Conservation (phyloP, 345 rosid species). For the Pugionium dolabratum region DNA sequence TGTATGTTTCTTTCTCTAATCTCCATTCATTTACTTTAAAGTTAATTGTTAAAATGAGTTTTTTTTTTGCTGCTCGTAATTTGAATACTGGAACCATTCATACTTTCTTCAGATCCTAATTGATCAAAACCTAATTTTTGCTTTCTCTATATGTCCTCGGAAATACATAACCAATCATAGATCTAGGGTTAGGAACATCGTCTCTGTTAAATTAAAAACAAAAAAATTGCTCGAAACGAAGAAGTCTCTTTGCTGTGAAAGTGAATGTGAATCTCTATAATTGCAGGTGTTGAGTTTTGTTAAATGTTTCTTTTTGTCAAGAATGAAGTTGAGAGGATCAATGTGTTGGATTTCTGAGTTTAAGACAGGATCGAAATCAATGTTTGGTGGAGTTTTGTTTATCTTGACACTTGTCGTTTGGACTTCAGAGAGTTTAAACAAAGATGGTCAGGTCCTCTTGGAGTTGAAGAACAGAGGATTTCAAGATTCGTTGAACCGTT, state of each 20-base stretch:
- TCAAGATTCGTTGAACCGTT: slow-evolving; percentile 49
- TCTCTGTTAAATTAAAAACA: too few relatives aligned
- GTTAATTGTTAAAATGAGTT: neutral
- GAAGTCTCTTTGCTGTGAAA: neutral
- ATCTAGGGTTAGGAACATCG: neutral
- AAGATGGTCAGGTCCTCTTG: slow-evolving; percentile 67
- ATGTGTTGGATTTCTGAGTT: slow-evolving; percentile 39
- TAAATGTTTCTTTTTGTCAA: slow-evolving; percentile 5
- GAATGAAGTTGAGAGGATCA: slow-evolving; percentile 29
- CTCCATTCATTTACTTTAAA: neutral
- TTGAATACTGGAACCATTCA: slow-evolving; percentile 13
- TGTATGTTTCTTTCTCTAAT: slow-evolving; percentile 30
- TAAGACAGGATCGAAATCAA: slow-evolving; percentile 11
- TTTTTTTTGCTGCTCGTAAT: slow-evolving; percentile 1
- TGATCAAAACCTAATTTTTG: too few relatives aligned
- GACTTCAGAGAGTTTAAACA: slow-evolving; percentile 55
- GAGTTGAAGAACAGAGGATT: slow-evolving; percentile 58
- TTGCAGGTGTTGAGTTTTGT: slow-evolving; percentile 31
- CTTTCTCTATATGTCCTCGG: neutral
- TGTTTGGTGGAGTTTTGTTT: slow-evolving; percentile 42
- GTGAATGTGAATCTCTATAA: slow-evolving; percentile 20
- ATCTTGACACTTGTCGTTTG: slow-evolving; percentile 45
- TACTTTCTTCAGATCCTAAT: slow-evolving; percentile 24
- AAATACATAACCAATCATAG: slow-evolving; percentile 17
- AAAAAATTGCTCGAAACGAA: neutral